phyloP scores from a whole-genome alignment of 1,284 basidiomycete genomes.

The Vanrija pseudolonga region DNA sequence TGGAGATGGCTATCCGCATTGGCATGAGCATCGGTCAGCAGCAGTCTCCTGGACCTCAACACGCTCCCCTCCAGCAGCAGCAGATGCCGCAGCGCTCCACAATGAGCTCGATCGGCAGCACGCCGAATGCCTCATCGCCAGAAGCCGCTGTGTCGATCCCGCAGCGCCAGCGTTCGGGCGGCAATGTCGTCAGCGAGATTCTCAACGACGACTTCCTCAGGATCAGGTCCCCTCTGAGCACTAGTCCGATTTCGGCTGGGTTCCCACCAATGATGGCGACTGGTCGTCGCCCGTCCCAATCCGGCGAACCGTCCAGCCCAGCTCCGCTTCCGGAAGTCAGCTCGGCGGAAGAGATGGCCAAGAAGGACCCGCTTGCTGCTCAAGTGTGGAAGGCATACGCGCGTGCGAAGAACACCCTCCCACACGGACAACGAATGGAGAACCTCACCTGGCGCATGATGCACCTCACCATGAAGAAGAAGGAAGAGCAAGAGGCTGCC shows the following conservation, averaged over 20 bases:
- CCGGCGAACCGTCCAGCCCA: conserved; percentile 24
- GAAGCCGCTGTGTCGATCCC: conserved; percentile 1
- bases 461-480: conserved; percentile 75
- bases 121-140: not conserved
- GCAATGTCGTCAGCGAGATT: conserved; percentile 38
- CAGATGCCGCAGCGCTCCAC: not conserved
- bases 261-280: conserved; percentile 14
- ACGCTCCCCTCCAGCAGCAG: not conserved
- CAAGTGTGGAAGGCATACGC: conserved; percentile 98
- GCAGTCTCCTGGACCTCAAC: not conserved
- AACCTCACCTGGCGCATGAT: conserved; percentile 98
- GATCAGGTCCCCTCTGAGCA: conserved; percentile 25
- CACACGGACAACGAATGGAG: conserved; percentile 93
- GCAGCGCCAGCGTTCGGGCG: conserved; percentile 14
- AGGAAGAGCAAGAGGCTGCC: conserved; percentile 32
- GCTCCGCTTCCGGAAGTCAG: conserved; percentile 14
- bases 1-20: conserved; percentile 51
- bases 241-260: conserved; percentile 18
- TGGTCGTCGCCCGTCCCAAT: conserved; percentile 31
- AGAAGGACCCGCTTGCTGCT: conserved; percentile 81
- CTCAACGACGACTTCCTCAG: conserved; percentile 45
- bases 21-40: conserved; percentile 48
- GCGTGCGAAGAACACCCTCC: conserved; percentile 76
- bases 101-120: conserved; percentile 1
- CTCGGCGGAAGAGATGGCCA: conserved; percentile 44